Base-by-base conservation (phyloP, 2,329 filamentous ascomycete genomes). In the Didymella exigua region DNA sequence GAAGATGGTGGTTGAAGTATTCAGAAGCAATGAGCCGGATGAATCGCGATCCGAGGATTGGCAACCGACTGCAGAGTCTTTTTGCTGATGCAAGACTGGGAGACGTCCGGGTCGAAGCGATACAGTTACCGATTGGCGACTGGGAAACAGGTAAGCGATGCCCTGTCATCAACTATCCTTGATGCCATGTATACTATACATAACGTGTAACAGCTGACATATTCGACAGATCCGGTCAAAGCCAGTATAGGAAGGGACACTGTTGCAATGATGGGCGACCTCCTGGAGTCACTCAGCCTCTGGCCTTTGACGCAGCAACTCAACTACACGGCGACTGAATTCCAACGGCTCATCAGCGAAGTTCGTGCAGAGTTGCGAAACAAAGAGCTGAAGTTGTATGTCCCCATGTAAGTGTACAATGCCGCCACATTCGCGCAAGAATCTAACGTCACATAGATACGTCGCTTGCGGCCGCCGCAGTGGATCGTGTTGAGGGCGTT, bases 1-100 rank as follows among this genome's bases (percentile, higher is more conserved):
- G 66, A 24, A 64, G 67, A 38, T 78, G 76, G 76, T 75, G 69
- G 60, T 55, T 58, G 18, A 58, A 54, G 24, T 78, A 77, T 47
- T 69, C 64, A 19, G 45, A 59, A 19, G 71, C 73, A 9, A 74
- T 77, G 71, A 64, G 68, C 33, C 45, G 54, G 21, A 59, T 68
- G 53, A 67, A 73, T 45, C 67, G 73, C 40, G 68, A 74, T 54
- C 70, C 74, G 11, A 62, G 73, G 23, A 66, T 74, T 31, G 74
- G 70, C 13, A 62, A 66, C 30, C 61, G 66, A 18, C 52, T 77
- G 23, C 60, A 65, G 31, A 56, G 62, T 18, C 48, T 71, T 21
- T 63, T 77, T 54, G 53, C 56, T 4, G 66, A 69, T 19, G 71
- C 71, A 14, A 67, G 69, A 3, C 62, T 75, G 27, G 55, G 58